Evolutionary conservation across 768 basidiomycete genomes (phyloP).

Genomic region (Atractiella rhizophila): DNA sequence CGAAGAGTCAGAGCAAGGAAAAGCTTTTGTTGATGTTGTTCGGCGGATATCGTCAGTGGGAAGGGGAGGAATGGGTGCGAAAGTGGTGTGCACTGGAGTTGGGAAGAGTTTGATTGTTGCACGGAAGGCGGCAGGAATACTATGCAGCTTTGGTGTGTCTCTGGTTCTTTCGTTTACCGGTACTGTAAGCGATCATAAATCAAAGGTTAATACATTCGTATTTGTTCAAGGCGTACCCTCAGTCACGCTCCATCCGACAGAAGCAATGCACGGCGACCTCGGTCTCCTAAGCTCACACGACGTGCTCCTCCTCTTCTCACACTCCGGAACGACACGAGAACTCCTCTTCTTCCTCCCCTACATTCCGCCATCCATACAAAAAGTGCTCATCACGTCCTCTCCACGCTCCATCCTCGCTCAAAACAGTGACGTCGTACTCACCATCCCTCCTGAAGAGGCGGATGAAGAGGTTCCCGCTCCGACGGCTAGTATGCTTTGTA

Average conservation of each 20-base stretch:
- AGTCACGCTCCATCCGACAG: conserved; percentile 15
- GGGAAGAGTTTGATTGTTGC: conserved; percentile 16
- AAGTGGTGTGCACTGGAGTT: conserved; percentile 15
- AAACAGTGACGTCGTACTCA: conserved; percentile 12
- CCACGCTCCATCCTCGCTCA: conserved; percentile 13
- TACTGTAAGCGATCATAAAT: no score
- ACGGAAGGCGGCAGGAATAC: conserved; percentile 16
- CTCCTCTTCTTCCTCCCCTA: conserved; percentile 14
- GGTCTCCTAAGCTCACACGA: conserved; percentile 15
- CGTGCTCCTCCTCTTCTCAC: conserved; percentile 15
- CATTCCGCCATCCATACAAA: no score
- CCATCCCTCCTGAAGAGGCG: conserved; percentile 15
- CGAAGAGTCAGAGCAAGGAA: no score
- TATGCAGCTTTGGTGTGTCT: conserved; percentile 15
- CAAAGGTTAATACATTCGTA: background rate
- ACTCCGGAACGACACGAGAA: conserved; percentile 17
- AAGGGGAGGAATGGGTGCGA: no score
- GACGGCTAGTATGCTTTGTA: conserved; percentile 15
- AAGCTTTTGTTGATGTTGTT: no score
- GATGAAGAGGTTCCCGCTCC: conserved; percentile 16
- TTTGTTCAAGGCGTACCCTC: conserved; percentile 12
- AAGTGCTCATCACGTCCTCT: conserved; percentile 14
- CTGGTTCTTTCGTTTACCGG: background rate
- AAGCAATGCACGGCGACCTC: conserved; percentile 18
- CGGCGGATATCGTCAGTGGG: no score